These are phyloP conservation scores for Solanum peruvianum DNA, from an alignment of 257 asterid species.

Conservation along the genomic window DNA sequence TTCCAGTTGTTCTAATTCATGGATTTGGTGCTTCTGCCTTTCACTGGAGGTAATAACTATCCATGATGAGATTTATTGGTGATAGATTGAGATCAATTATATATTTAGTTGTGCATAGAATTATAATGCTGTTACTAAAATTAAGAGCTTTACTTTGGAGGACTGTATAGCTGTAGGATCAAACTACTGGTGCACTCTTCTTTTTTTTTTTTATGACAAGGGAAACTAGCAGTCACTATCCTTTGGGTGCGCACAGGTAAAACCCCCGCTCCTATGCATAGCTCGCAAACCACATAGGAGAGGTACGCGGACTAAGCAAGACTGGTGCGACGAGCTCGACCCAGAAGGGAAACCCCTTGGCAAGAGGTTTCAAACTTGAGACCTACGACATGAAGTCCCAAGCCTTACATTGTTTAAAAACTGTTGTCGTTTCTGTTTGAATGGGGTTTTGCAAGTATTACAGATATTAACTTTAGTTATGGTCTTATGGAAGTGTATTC, in stretches of 20 bases:
- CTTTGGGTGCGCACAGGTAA: too few species aligned
- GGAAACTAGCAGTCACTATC: too few species aligned
- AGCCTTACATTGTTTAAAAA: background rate
- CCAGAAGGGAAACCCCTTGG: too few species aligned
- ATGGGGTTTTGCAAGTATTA: background rate
- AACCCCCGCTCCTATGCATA: too few species aligned
- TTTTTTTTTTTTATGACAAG: too few species aligned
- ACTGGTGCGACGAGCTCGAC: too few species aligned
- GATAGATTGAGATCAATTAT: background rate
- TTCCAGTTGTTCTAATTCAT: slow-evolving; percentile 80
- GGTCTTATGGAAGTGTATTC: background rate
- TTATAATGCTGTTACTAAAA: background rate
- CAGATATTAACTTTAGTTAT: background rate
- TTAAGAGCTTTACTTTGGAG: background rate
- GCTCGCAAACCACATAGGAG: too few species aligned
- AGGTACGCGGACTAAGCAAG: too few species aligned
- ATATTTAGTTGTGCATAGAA: background rate
- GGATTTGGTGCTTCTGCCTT: slow-evolving; percentile 98
- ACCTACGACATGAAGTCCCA: too few species aligned
- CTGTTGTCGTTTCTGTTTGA: background rate
- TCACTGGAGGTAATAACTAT: slow-evolving; percentile 71
- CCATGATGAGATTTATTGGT: background rate
- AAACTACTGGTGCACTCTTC: background rate
- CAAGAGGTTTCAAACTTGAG: too few species aligned
- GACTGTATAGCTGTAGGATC: background rate